Percentiles rank a stretch among this genome's conserved stretches.
Conservation (phyloP, 1,284 basidiomycete species). For the Spongispora temasekensis region DNA sequence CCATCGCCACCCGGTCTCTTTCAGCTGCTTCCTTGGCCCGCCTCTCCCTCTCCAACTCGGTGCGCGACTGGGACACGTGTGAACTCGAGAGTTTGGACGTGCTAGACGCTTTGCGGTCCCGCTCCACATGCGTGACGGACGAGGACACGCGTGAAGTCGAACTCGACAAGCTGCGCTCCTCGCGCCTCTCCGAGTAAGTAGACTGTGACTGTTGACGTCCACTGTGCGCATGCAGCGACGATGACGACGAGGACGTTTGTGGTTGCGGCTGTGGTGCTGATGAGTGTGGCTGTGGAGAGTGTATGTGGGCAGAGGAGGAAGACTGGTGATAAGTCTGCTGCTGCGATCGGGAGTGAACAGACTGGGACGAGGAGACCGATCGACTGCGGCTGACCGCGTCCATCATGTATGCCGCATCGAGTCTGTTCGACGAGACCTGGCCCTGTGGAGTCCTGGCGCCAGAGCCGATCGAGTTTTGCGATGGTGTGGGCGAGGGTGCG, state of each 20-base stretch:
- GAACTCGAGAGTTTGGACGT: conserved; percentile 26
- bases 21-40: conserved; percentile 21
- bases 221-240: neutral
- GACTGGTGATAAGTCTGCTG: conserved; percentile 17
- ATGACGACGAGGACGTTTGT: neutral
- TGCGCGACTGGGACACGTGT: conserved; percentile 21
- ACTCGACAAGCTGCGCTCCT: conserved; percentile 27
- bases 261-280: neutral
- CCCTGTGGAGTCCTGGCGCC: conserved; percentile 32
- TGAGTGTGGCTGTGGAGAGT: conserved; percentile 1
- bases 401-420: conserved; percentile 24
- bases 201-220: conserved; percentile 14
- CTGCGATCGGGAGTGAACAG: conserved; percentile 20
- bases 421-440: conserved; percentile 14
- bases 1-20: conserved; percentile 13
- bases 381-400: conserved; percentile 27
- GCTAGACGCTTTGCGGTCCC: conserved; percentile 26
- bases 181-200: conserved; percentile 25
- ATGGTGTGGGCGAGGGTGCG: conserved; percentile 31
- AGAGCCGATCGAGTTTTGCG: conserved; percentile 32
- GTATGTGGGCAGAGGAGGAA: neutral
- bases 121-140: conserved; percentile 25
- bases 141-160: conserved; percentile 31
- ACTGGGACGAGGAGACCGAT: conserved; percentile 25
- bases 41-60: conserved; percentile 23